A percentile compares a stretch with the other conserved stretches of the same genome.
Evolutionary conservation across 2,329 filamentous ascomycete genomes (phyloP).

Genomic region (Aspergillus ochraceus): DNA sequence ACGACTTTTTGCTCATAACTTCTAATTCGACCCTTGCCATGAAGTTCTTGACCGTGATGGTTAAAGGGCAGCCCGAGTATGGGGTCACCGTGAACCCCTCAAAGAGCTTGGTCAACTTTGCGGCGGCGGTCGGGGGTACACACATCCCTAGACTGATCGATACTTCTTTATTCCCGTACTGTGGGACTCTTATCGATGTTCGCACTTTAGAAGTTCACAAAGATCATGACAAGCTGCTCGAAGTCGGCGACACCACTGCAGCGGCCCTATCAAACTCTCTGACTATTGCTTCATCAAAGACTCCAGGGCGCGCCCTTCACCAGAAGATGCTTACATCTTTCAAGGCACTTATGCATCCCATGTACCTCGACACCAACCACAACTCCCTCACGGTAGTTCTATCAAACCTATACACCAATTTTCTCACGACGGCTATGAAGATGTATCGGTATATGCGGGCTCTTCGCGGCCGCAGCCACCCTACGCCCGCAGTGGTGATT

Average conservation of each 20-base stretch:
- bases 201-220: conserved; percentile 72
- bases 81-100: conserved; percentile 73
- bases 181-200: conserved; percentile 76
- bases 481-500: conserved; percentile 60
- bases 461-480: conserved; percentile 56
- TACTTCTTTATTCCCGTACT: conserved; percentile 72
- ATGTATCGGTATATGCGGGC: conserved; percentile 61
- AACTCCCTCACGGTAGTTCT: conserved; percentile 71
- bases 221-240: conserved; percentile 55
- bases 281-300: conserved; percentile 72
- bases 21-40: conserved; percentile 65
- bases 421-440: conserved; percentile 76
- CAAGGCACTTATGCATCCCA: conserved; percentile 74
- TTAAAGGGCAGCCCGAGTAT: conserved; percentile 73
- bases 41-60: conserved; percentile 77
- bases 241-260: conserved; percentile 53
- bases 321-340: conserved; percentile 74
- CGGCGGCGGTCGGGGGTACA: conserved; percentile 56
- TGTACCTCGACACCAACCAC: conserved; percentile 59
- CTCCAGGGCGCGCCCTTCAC: conserved; percentile 75
- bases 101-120: conserved; percentile 87
- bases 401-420: conserved; percentile 71
- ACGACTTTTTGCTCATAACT: conserved; percentile 91
- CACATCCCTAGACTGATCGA: conserved; percentile 53
- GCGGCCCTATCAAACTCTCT: conserved; percentile 66